Evolutionary conservation across 345 rosid genomes (phyloP), one percentile per base, ranked within the genome.

Genomic region (Linum lewisii): DNA sequence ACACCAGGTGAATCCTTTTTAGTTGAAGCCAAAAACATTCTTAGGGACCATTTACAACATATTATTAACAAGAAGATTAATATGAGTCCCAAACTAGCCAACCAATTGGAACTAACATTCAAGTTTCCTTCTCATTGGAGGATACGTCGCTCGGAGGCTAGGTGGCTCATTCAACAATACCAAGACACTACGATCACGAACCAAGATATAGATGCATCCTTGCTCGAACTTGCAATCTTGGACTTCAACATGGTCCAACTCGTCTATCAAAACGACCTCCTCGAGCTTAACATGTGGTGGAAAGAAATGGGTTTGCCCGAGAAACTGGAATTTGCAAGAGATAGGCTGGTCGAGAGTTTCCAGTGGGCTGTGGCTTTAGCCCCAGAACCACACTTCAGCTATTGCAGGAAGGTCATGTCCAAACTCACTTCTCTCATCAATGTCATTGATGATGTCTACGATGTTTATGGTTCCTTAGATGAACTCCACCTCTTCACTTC

Each of bases 401-500:
- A 19, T 47, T 66, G 75, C 47, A 63, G 75, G 1, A 62, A 62
- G 14, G 61, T 62, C 29, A n/a, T 72, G n/a, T 21, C 71, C 24
- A 72, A 72, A 58, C 54, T 64, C 1, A 54, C 63, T 21, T 60
- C 75, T 18, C 34, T 72, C 24, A 49, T 72, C n/a, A 26, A 66
- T 19, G 68, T 72, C n/a, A 50, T 72, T 24, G 71, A 72, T 53
- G 75, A 72, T 47, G 63, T 72, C 5, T 72, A 58, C 20, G 71
- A 66, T 32, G 57, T 70, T 25, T 71, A 71, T 29, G 74, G 74
- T 51, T 38, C 60, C 14, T 38, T 71, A 18, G 37, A 38, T 44
- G 70, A 72, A 23, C 71, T 72, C 10, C 6, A 44, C 47, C 70
- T 61, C 37, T 71, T 71, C 51, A 62, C 75, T 5, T 36, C 62